Percentiles rank a stretch among this genome's conserved stretches.
Evolutionary conservation across 352 stramenopile species (phyloP).

Genomic region (Plasmopara muralis): DNA sequence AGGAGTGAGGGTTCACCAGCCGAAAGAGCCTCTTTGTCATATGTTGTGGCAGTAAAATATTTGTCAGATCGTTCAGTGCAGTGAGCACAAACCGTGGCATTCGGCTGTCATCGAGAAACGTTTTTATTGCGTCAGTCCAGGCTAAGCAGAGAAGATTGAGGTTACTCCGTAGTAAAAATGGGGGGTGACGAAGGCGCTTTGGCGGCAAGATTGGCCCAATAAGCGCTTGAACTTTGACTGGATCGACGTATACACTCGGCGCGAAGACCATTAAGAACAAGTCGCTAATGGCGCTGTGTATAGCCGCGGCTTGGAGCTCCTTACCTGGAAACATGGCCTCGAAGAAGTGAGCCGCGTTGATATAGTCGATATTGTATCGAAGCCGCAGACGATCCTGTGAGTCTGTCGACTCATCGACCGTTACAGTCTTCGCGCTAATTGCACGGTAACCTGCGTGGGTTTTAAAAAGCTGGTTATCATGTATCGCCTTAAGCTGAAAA

Average conservation of each 20-base stretch:
- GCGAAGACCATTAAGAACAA: too few relatives aligned
- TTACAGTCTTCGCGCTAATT: not conserved
- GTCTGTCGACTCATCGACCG: not conserved
- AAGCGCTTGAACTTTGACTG: not conserved
- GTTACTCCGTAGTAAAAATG: not conserved
- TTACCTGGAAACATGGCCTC: too few relatives aligned
- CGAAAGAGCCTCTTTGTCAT: not conserved
- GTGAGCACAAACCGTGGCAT: not conserved
- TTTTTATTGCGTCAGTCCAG: not conserved
- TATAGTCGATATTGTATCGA: not conserved
- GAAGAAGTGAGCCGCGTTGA: not conserved
- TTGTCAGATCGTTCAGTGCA: not conserved
- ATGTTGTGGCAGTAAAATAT: not conserved
- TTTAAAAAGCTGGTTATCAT: not conserved
- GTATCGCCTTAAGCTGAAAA: not conserved
- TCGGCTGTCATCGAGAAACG: not conserved
- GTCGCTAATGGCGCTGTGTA: too few relatives aligned
- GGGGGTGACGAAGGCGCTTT: not conserved
- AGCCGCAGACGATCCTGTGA: not conserved
- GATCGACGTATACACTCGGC: too few relatives aligned
- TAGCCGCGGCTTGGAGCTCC: too few relatives aligned
- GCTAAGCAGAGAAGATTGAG: not conserved
- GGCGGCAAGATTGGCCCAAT: not conserved
- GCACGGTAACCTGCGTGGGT: not conserved
- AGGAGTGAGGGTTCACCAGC: constrained; percentile 8